These are phyloP conservation scores for Thermoascus crustaceus DNA, from an alignment of 2,329 filamentous ascomycete genomes.

Conservation along the genomic window DNA sequence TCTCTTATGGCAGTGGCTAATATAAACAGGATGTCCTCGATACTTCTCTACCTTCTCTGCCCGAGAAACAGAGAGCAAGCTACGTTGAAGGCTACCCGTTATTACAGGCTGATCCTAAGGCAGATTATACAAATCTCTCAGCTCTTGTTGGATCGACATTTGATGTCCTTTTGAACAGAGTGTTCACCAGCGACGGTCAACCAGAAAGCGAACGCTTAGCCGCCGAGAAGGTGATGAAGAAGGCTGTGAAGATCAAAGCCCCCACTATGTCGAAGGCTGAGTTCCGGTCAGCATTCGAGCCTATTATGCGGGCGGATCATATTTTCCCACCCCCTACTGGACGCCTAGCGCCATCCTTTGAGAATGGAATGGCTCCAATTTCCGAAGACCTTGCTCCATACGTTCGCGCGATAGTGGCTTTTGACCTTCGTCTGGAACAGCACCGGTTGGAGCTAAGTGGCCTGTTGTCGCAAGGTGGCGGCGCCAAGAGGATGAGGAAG, in stretches of 20 bases:
- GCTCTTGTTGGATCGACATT: conserved; percentile 26
- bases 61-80: conserved; percentile 45
- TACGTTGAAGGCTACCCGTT: conserved; percentile 48
- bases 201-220: conserved; percentile 17
- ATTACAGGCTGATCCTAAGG: conserved; percentile 43
- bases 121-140: conserved; percentile 37
- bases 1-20: conserved; percentile 10
- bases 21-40: conserved; percentile 48
- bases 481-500: conserved; percentile 54
- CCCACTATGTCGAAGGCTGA: conserved; percentile 24
- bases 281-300: conserved; percentile 44
- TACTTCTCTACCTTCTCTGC: conserved; percentile 52
- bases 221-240: conserved; percentile 24
- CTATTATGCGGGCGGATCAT: conserved; percentile 38
- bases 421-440: conserved; percentile 63
- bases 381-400: conserved; percentile 78
- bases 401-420: conserved; percentile 73
- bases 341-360: conserved; percentile 59
- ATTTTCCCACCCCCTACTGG: conserved; percentile 24
- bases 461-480: conserved; percentile 52
- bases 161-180: conserved; percentile 20
- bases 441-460: conserved; percentile 57
- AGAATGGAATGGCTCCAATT: conserved; percentile 59
- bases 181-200: conserved; percentile 9
- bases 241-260: conserved; percentile 11